Evolutionary conservation across 2,329 filamentous ascomycete species (phyloP).

Genomic region (Beauveria varroae): DNA sequence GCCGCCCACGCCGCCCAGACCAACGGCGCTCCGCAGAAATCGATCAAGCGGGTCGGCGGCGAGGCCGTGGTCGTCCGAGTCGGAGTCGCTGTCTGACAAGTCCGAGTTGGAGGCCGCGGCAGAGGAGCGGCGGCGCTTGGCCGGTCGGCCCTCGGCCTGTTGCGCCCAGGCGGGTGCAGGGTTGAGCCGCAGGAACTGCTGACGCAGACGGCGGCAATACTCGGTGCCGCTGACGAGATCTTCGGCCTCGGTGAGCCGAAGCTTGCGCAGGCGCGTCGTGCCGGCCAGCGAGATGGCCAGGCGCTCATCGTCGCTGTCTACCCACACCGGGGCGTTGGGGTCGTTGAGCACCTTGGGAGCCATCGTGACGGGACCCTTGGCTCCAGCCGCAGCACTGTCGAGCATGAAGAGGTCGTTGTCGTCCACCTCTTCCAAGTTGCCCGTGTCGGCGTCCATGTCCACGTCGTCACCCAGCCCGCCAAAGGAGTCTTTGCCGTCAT

Average conservation of each 20-base stretch:
- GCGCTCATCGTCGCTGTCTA: slow-evolving; percentile 92
- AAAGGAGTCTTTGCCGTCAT: slow-evolving; percentile 16
- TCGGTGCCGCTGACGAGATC: slow-evolving; percentile 82
- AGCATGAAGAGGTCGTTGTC: slow-evolving; percentile 83
- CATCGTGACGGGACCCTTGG: slow-evolving; percentile 21
- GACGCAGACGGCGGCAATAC: slow-evolving; percentile 71
- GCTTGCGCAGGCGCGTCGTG: slow-evolving; percentile 69
- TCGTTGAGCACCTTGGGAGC: slow-evolving; percentile 16
- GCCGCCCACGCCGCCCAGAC: slow-evolving; percentile 49
- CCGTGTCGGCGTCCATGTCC: slow-evolving; percentile 36
- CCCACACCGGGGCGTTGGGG: slow-evolving; percentile 61
- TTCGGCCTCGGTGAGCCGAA: slow-evolving; percentile 72
- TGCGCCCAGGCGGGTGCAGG: slow-evolving; percentile 54
- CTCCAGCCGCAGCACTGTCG: slow-evolving; percentile 53
- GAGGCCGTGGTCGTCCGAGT: slow-evolving; percentile 47
- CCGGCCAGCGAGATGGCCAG: slow-evolving; percentile 75
- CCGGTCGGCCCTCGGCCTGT: slow-evolving; percentile 40
- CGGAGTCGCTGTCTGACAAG: slow-evolving; percentile 37
- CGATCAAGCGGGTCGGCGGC: slow-evolving; percentile 70
- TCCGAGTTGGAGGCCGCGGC: slow-evolving; percentile 24
- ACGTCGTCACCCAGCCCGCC: slow-evolving; percentile 33
- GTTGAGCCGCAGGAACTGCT: slow-evolving; percentile 61
- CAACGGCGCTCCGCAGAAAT: slow-evolving; percentile 67
- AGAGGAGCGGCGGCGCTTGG: slow-evolving; percentile 46
- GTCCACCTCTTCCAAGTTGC: slow-evolving; percentile 54